These are phyloP conservation scores for Clarkia xantiana DNA, from an alignment of 345 rosid genomes.

Conservation along the genomic window DNA sequence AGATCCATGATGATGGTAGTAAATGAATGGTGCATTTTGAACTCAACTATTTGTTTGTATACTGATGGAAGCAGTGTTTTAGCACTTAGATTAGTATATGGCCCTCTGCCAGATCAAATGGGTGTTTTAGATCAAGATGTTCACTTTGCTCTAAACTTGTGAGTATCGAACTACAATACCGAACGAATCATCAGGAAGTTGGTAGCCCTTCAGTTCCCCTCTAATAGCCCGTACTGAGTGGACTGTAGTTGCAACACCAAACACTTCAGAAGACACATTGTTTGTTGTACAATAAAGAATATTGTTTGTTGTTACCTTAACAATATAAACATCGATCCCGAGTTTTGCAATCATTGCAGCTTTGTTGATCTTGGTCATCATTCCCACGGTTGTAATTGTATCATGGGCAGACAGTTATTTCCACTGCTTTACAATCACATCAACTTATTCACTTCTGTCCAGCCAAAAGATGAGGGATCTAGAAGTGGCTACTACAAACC, in stretches of 20 bases:
- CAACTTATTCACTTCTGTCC: background rate
- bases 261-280: too few relatives aligned
- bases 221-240: constrained; percentile 55
- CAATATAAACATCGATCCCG: constrained; percentile 81
- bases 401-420: constrained; percentile 75
- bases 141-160: background rate
- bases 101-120: background rate
- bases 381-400: constrained; percentile 94
- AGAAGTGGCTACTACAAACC: constrained; percentile 22
- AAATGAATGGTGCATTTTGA: too few relatives aligned
- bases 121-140: background rate
- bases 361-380: constrained; percentile 76
- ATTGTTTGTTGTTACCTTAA: constrained; percentile 30
- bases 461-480: background rate
- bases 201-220: constrained; percentile 32
- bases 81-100: too few relatives aligned
- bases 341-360: constrained; percentile 87
- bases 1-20: background rate
- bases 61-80: too few relatives aligned
- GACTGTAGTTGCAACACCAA: constrained; percentile 35
- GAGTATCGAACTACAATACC: constrained; percentile 41
- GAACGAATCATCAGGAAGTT: constrained; percentile 56
- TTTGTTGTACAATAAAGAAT: background rate
- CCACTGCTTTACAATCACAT: constrained; percentile 27
- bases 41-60: too few relatives aligned